Evolutionary conservation across 106 monocot genomes (phyloP).

Genomic region (Cymbidium sinense): DNA sequence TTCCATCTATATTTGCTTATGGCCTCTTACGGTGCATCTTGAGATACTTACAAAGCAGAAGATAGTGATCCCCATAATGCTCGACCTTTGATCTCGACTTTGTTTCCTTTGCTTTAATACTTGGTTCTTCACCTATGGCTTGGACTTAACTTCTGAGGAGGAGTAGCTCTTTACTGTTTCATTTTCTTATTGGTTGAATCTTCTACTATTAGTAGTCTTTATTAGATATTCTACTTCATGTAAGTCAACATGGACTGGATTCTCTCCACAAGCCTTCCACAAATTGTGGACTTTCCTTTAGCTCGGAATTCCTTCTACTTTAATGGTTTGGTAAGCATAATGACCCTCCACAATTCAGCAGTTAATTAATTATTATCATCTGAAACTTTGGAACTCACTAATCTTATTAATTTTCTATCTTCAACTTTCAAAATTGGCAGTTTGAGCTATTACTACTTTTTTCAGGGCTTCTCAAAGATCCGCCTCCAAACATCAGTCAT

Average conservation of each 20-base stretch:
- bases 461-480: no score
- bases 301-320: slow-evolving; percentile 67
- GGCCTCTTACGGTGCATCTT: slow-evolving; percentile 55
- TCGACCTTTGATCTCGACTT: slow-evolving; percentile 36
- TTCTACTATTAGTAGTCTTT: slow-evolving; percentile 41
- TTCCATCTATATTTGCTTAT: slow-evolving; percentile 67
- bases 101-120: slow-evolving; percentile 49
- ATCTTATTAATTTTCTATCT: no score
- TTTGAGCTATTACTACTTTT: no score
- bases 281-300: slow-evolving; percentile 37
- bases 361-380: no score
- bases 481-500: no score
- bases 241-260: slow-evolving; percentile 46
- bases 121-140: slow-evolving; percentile 44
- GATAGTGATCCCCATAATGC: slow-evolving; percentile 49
- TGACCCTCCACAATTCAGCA: no score
- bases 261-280: slow-evolving; percentile 48
- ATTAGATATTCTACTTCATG: slow-evolving; percentile 52
- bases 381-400: no score
- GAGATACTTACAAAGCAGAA: slow-evolving; percentile 63
- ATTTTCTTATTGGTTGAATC: slow-evolving; percentile 71
- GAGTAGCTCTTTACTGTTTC: slow-evolving; percentile 56
- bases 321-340: no score
- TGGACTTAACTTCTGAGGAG: slow-evolving; percentile 48
- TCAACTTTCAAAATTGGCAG: no score